These are phyloP conservation scores for Durusdinium trenchii DNA, from an alignment of 73 alveolate species.

Conservation along the genomic window DNA sequence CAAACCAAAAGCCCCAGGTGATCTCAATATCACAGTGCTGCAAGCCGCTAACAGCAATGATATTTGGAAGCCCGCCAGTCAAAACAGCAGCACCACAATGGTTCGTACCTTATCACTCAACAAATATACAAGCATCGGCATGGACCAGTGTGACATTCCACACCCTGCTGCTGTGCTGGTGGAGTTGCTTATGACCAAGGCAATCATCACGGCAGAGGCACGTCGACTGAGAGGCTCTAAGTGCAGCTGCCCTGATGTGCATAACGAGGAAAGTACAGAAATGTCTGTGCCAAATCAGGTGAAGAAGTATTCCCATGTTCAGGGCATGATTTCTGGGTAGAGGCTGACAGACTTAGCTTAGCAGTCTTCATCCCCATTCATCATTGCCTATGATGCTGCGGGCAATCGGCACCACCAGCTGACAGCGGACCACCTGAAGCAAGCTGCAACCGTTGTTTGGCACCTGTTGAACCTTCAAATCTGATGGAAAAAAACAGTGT, in stretches of 20 bases:
- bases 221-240: slow-evolving; percentile 22
- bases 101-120: slow-evolving; percentile 39
- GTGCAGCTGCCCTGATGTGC: not conserved
- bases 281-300: too few species aligned
- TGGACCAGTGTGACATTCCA: too few species aligned
- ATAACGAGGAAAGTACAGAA: too few species aligned
- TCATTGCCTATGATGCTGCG: slow-evolving; percentile 49
- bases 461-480: too few species aligned
- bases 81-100: slow-evolving; percentile 60
- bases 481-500: not conserved
- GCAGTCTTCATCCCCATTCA: too few species aligned
- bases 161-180: too few species aligned
- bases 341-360: too few species aligned
- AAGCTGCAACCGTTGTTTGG: too few species aligned
- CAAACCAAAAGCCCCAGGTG: slow-evolving; percentile 72
- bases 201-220: slow-evolving; percentile 27
- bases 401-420: slow-evolving; percentile 62
- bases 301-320: too few species aligned
- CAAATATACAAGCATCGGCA: too few species aligned
- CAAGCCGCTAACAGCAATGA: slow-evolving; percentile 28
- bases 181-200: slow-evolving; percentile 2
- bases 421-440: slow-evolving; percentile 35
- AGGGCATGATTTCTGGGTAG: too few species aligned
- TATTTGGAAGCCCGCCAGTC: slow-evolving; percentile 51
- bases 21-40: slow-evolving; percentile 22